phyloP scores from a whole-genome alignment of 495 filamentous ascomycete genomes.

The Penicillium parvum region DNA sequence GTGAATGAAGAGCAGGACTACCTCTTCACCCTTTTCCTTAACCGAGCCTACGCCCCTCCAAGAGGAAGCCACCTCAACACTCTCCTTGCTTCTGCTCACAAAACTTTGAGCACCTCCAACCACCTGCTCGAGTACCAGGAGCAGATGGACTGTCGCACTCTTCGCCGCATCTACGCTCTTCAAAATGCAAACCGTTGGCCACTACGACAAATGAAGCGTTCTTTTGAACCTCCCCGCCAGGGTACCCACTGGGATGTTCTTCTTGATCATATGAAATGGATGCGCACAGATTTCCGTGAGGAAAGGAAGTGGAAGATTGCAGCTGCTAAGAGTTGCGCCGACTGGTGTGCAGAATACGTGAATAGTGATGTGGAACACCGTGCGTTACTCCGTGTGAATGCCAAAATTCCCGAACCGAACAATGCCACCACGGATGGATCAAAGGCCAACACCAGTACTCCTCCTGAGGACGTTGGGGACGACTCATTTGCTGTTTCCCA shows the following conservation, averaged over 20 bases:
- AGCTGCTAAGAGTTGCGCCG: conserved; percentile 68
- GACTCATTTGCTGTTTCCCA: conserved; percentile 38
- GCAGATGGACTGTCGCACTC: conserved; percentile 73
- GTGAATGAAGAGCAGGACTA: conserved; percentile 65
- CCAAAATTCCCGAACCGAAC: conserved; percentile 30
- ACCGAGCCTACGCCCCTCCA: conserved; percentile 57
- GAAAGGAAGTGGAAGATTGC: conserved; percentile 91
- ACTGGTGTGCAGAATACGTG: conserved; percentile 78
- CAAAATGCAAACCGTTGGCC: conserved; percentile 90
- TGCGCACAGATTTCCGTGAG: conserved; percentile 91
- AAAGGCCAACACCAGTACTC: conserved; percentile 21
- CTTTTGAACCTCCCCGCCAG: conserved; percentile 69
- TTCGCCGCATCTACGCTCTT: conserved; percentile 80
- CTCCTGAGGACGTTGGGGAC: conserved; percentile 31
- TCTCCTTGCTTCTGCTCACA: conserved; percentile 69
- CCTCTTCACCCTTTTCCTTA: conserved; percentile 72
- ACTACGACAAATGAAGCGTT: conserved; percentile 76
- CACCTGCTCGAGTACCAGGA: conserved; percentile 74
- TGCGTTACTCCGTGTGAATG: conserved; percentile 60
- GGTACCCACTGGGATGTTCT: conserved; percentile 79
- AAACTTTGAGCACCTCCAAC: conserved; percentile 75
- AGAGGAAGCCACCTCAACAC: conserved; percentile 60
- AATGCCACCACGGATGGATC: conserved; percentile 13
- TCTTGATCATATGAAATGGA: conserved; percentile 91
- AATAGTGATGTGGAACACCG: conserved; percentile 57